Evolutionary conservation across 495 filamentous ascomycete genomes (phyloP), one percentile per base, ranked within the genome.

Genomic region (Letharia lupina): DNA sequence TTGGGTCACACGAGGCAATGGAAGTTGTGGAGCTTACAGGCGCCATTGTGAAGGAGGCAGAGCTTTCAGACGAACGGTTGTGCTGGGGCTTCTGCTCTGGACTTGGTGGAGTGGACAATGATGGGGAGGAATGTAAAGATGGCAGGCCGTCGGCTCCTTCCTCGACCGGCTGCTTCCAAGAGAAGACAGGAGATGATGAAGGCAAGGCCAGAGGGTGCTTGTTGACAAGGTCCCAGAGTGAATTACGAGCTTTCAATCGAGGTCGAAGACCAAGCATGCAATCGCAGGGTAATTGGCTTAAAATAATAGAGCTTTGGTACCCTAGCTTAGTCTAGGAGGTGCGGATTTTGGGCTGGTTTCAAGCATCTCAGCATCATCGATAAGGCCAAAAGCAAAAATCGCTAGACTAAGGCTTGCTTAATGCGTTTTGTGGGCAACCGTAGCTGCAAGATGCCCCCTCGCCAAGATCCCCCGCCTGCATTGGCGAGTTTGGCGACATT

Each of bases 191-290:
- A 68, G 74, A 67, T 50, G 62, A 54, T 60, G 73, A 74, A 76
- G 74, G 76, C 70, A 70, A 72, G 73, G 72, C 75, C 73, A 71
- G 75, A 71, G 77, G 69, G 65, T 65, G 63, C 69, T 73, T 70
- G 71, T 79, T 78, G 71, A 92, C 81, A 69, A 93, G 79, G 62
- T 91, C 87, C 75, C 90, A 81, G 70, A 91, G 78, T 60, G 89
- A 93, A 62, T 86, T 85, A 72, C 87, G 87, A 75, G 82, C 78
- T 82, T 80, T 86, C 69, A 93, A 75, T 72, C 82, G 83, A 73
- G 83, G 87, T 71, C 80, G 76, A 69, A 87, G 75, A 71, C 85
- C 84, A 75, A 87, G 80, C 83, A 86, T 86, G 71, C 73, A 74
- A 23, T 15, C 50, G 6, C 45, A 35, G 42, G 45, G 28, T 52